Evolutionary conservation across 108 stramenopile genomes (phyloP).

Genomic region (Discostella stelligeroides): DNA sequence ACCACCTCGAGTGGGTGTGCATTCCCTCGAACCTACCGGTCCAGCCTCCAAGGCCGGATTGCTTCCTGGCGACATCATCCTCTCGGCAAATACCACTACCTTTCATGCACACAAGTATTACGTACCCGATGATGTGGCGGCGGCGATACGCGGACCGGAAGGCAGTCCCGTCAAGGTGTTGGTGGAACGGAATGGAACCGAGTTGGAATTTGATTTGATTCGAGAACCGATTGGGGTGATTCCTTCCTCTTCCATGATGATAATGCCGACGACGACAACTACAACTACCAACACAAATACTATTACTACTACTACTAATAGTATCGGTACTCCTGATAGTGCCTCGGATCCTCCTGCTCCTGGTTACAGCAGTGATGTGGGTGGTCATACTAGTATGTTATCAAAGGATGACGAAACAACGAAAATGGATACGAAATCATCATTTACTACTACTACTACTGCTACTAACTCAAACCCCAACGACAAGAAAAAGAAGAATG

Average conservation of each 20-base stretch:
- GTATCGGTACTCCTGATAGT: too few species aligned
- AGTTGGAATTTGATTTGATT: constrained; percentile 66
- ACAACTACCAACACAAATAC: constrained; percentile 7
- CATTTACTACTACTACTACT: too few species aligned
- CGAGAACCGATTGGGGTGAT: constrained; percentile 78
- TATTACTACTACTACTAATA: too few species aligned
- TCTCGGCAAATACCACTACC: constrained; percentile 48
- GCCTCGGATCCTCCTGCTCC: not conserved
- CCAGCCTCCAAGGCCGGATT: constrained; percentile 72
- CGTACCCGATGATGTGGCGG: constrained; percentile 71
- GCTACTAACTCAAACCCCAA: too few species aligned
- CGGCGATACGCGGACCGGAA: constrained; percentile 65
- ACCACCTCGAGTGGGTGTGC: constrained; percentile 7
- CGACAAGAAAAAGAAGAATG: not conserved
- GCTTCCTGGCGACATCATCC: constrained; percentile 57
- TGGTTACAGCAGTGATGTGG: too few species aligned
- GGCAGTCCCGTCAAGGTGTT: constrained; percentile 67
- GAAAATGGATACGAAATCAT: too few species aligned
- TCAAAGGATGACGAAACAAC: too few species aligned
- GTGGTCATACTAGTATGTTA: too few species aligned
- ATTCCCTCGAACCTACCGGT: constrained; percentile 61
- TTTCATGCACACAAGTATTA: not conserved
- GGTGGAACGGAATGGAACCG: constrained; percentile 59
- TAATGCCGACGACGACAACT: too few species aligned
- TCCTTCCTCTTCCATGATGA: not conserved